Base-by-base conservation (phyloP, 306 rosid species). In the Erythrophleum fordii region DNA sequence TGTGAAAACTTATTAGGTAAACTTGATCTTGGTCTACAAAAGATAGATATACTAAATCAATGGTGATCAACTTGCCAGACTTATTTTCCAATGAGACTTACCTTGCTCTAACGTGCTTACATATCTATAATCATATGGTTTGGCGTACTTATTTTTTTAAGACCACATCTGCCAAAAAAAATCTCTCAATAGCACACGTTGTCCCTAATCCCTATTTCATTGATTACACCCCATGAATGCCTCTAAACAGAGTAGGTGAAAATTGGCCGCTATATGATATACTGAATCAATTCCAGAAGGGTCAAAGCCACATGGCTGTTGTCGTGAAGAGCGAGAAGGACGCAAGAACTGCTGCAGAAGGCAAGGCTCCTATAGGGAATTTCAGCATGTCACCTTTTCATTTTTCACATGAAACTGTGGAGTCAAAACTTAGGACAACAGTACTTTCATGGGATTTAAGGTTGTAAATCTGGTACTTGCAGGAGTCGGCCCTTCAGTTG, bases 231-330 rank as follows among this genome's bases (percentile, higher is more conserved):
- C 3, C 23, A n/a, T 52, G 59, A 52, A 52, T 52, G 25, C n/a
- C 18, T 13, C 7, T n/a, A 52, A n/a, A 20, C 82, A 91, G 91
- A 80, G 95, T 91, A 9, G 80, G 77, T 70, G 90, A 85, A 52
- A 79, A 86, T 79, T 91, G 88, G 91, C 95, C 97, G 44, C 73
- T 93, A 26, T 93, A 91, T 86, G 97, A 91, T 45, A 88, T 93
- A 49, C 69, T 93, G 59, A 90, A 89, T 26, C 86, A 82, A 79
- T 91, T 91, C 76, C 87, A 83, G 64, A 76, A 79, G 59, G 91
- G 95, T 75, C 60, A 55, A 8, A 55, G 60, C 29, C 60, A 20
- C 11, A 90, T 91, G 97, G 93, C 93, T 56, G 84, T 83, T 69
- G 98, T 91, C 31, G 76, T 90, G 37, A 90, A 81, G 71, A 55